Percentiles rank a stretch among this genome's conserved stretches.
phyloP scores from a whole-genome alignment of 805 yeast species.

The Torulaspora gathmanii region DNA sequence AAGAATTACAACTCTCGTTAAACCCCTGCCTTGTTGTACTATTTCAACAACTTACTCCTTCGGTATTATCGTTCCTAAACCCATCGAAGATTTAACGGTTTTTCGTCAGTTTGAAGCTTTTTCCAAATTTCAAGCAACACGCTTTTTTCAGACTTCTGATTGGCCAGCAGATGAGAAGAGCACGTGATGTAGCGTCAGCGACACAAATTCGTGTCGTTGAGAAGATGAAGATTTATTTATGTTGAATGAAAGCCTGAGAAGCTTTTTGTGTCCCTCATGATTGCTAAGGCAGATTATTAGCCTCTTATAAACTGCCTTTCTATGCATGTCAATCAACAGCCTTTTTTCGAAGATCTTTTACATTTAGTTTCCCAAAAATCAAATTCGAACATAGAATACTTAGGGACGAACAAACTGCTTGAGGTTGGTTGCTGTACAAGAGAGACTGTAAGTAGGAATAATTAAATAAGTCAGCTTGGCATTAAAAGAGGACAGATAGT shows the following conservation, averaged over 20 bases:
- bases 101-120: background rate
- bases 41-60: background rate
- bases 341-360: no score
- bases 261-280: background rate
- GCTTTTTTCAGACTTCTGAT: conserved; percentile 2
- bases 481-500: no score
- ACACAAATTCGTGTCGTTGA: background rate
- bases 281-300: no score
- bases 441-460: no score
- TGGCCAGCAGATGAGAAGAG: background rate
- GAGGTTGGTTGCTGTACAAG: no score
- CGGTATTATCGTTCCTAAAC: conserved; percentile 6
- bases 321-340: no score
- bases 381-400: no score
- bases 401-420: no score
- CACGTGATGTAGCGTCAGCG: background rate
- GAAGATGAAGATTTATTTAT: background rate
- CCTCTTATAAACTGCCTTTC: no score
- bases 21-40: conserved; percentile 5
- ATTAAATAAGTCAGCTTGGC: no score
- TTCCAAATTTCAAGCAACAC: background rate
- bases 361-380: no score
- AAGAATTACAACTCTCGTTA: conserved; percentile 1
- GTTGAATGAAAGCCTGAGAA: background rate
- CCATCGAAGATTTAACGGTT: conserved; percentile 6